These are phyloP conservation scores for Ciborinia camelliae DNA, from an alignment of 2,329 filamentous ascomycete species.

Conservation along the genomic window DNA sequence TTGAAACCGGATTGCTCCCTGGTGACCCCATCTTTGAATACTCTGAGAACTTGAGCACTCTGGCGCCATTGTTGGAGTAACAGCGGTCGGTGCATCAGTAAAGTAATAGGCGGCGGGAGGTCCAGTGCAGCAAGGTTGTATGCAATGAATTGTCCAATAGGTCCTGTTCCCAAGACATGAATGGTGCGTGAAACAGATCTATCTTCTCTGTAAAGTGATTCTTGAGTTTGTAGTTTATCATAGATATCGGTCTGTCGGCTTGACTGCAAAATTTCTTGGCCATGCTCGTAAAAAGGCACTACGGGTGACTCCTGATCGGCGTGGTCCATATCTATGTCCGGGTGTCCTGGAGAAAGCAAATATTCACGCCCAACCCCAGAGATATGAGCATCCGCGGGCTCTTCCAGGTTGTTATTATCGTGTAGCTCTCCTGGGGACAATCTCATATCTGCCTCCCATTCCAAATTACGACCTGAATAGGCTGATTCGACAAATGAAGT, in stretches of 20 bases:
- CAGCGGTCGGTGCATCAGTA: conserved; percentile 55
- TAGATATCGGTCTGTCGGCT: not conserved
- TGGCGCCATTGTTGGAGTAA: conserved; percentile 47
- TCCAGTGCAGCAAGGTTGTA: conserved; percentile 58
- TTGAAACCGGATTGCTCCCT: conserved; percentile 38
- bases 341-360: not conserved
- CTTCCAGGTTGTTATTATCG: not conserved
- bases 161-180: conserved; percentile 62
- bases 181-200: conserved; percentile 41
- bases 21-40: conserved; percentile 45
- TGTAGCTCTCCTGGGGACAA: not conserved
- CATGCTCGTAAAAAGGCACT: not conserved
- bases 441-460: not conserved
- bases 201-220: not conserved
- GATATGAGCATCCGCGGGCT: not conserved
- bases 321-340: not conserved
- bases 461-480: not conserved
- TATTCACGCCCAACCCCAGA: not conserved
- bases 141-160: conserved; percentile 62
- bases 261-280: not conserved
- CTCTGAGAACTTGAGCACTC: conserved; percentile 44
- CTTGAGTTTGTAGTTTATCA: not conserved
- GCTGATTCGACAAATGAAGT: not conserved
- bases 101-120: conserved; percentile 59
- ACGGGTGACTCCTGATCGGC: not conserved